These are phyloP conservation scores for Astrephomene gubernaculifera DNA, from an alignment of 139 green algal genomes.

Conservation along the genomic window DNA sequence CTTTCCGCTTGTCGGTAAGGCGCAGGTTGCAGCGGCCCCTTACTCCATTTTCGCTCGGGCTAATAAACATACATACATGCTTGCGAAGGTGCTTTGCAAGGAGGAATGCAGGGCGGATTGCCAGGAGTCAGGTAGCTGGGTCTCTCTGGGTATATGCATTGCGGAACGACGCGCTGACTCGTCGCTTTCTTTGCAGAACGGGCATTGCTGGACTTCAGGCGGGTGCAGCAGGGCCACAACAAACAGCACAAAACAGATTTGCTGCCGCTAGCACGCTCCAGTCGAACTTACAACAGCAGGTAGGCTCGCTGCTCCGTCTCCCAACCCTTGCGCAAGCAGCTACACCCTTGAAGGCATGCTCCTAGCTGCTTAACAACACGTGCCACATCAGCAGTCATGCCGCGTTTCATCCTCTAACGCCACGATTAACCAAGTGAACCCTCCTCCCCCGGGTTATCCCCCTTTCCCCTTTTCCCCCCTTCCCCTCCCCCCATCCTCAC, in stretches of 20 bases:
- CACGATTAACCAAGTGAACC: too few relatives aligned
- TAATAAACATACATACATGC: too few relatives aligned
- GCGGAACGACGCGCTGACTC: not conserved
- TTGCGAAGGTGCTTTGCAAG: constrained; percentile 43
- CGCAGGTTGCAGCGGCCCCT: not conserved
- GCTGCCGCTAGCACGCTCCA: constrained; percentile 44
- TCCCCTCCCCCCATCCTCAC: too few relatives aligned
- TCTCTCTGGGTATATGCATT: not conserved
- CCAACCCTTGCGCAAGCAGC: too few relatives aligned
- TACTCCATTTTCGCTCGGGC: not conserved
- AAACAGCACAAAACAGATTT: constrained; percentile 44
- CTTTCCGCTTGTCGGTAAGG: constrained; percentile 45
- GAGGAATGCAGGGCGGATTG: constrained; percentile 37
- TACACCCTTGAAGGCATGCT: too few relatives aligned
- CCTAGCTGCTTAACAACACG: too few relatives aligned
- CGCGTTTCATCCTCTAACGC: too few relatives aligned
- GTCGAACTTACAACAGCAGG: constrained; percentile 44
- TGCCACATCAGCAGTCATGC: too few relatives aligned
- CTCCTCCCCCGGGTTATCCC: not conserved
- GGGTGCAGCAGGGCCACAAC: constrained; percentile 29
- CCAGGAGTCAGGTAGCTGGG: constrained; percentile 45
- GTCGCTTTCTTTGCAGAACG: not conserved
- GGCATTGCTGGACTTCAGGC: constrained; percentile 45
- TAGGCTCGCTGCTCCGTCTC: not conserved
- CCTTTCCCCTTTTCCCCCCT: not conserved